Evolutionary conservation across 2,329 filamentous ascomycete species (phyloP).

Genomic region (Blastomyces gilchristii): DNA sequence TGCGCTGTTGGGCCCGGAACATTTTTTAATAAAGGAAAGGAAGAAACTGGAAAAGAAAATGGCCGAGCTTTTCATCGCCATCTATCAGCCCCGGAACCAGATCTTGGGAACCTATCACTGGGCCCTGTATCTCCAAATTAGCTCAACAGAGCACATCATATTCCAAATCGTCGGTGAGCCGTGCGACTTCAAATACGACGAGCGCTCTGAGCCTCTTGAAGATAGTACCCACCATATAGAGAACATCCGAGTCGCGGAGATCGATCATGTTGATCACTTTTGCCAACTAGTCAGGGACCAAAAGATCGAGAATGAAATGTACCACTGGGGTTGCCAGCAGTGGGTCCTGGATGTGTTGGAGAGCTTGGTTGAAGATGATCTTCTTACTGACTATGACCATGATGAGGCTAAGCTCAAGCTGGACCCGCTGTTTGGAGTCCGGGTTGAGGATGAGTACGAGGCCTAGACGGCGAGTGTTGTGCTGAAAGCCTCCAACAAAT

Average conservation of each 20-base stretch:
- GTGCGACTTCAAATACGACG: conserved; percentile 6
- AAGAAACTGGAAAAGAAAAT: neutral
- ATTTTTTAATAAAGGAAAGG: too few species aligned
- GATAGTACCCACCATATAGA: conserved; percentile 4
- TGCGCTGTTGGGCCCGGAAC: too few species aligned
- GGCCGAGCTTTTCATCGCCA: conserved; percentile 1
- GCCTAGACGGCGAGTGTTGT: too few species aligned
- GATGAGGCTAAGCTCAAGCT: neutral
- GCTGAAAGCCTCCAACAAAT: too few species aligned
- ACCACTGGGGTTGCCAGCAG: conserved; percentile 1
- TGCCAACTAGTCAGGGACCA: neutral
- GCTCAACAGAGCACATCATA: neutral
- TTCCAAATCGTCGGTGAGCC: conserved; percentile 5
- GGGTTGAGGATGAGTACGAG: neutral
- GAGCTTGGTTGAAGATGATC: neutral
- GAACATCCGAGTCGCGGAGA: conserved; percentile 2
- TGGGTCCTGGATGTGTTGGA: neutral
- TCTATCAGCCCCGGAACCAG: neutral
- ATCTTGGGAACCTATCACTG: conserved; percentile 3
- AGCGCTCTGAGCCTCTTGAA: neutral
- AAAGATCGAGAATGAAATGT: conserved; percentile 12
- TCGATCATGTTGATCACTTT: conserved; percentile 5
- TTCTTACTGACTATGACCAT: neutral
- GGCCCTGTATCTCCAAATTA: neutral
- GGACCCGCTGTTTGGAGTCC: neutral